Evolutionary conservation across 306 rosid species (phyloP).

Genomic region (Vachellia pachyceras): DNA sequence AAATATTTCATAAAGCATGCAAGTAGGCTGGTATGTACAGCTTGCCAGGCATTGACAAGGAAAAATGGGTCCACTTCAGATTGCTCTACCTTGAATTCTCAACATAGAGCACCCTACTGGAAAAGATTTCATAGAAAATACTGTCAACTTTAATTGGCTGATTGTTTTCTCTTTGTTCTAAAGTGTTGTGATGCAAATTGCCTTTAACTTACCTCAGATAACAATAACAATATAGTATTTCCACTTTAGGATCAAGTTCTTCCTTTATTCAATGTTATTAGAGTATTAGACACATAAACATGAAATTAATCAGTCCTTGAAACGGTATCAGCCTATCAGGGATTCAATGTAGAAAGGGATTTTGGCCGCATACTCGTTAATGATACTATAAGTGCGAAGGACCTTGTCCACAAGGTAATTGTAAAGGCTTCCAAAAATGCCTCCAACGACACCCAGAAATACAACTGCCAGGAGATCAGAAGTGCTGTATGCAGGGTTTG

Average conservation of each 20-base stretch:
- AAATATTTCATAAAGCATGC: no score
- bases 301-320: neutral
- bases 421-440: slow-evolving; percentile 77
- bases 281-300: neutral
- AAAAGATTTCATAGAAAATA: neutral
- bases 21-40: no score
- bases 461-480: slow-evolving; percentile 67
- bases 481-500: slow-evolving; percentile 46
- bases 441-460: slow-evolving; percentile 71
- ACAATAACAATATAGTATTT: neutral
- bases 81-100: neutral
- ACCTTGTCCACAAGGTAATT: slow-evolving; percentile 81
- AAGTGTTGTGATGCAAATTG: neutral
- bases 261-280: neutral
- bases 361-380: slow-evolving; percentile 63
- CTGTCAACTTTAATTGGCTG: neutral
- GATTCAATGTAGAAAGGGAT: slow-evolving; percentile 4
- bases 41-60: no score
- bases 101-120: neutral
- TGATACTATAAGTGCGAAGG: slow-evolving; percentile 69
- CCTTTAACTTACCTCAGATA: neutral
- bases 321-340: neutral
- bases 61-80: neutral
- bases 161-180: neutral
- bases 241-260: slow-evolving; percentile 1